Evolutionary conservation across 495 filamentous ascomycete genomes (phyloP), one percentile per base, ranked within the genome.

Genomic region (Penicillium macrosclerotiorum): DNA sequence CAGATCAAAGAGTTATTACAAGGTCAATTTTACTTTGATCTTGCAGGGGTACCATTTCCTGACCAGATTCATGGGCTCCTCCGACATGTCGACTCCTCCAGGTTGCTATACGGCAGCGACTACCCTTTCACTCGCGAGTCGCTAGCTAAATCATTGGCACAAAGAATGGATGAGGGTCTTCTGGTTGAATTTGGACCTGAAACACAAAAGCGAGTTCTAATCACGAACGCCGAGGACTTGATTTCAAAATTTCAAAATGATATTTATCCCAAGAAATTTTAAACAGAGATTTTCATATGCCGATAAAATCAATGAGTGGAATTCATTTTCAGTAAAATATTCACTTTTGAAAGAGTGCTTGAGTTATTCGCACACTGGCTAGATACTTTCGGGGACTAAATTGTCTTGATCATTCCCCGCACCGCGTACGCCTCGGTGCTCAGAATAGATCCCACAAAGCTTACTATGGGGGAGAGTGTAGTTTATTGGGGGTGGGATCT

Each of bases 41-140:
- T 81, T 16, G 77, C 77, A 1, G 77, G 77, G 0, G 61, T 75
- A 11, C 61, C 68, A 5, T 73, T 78, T 45, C 75, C 74, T 13
- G 61, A 69, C 50, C 63, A 68, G 49, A 64, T 73, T 14, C 52
- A 69, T 34, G 66, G 63, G 3, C 27, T 67, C 30, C 44, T 72
- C 13, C 56, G 54, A 14, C 41, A 55, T 16, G 52, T 59, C 2
- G 50, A 59, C 4, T 40, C 54, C 4, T 54, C 59, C 0, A 59
- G 68, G 29, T 32, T 79, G 13, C 24, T 77, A 20, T 78, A 76
- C 61, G 75, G 76, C 8, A 76, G 68, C 52, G 71, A 75, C 44
- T 70, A 59, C 50, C 63, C 63, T 0, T 72, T 55, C 35, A 69
- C 63, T 3, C 54, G 60, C 3, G 45, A 29, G 7, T 30, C 42